Base-by-base conservation (phyloP, 768 basidiomycete species). In the Tylopilus plumbeoviolaceoides region DNA sequence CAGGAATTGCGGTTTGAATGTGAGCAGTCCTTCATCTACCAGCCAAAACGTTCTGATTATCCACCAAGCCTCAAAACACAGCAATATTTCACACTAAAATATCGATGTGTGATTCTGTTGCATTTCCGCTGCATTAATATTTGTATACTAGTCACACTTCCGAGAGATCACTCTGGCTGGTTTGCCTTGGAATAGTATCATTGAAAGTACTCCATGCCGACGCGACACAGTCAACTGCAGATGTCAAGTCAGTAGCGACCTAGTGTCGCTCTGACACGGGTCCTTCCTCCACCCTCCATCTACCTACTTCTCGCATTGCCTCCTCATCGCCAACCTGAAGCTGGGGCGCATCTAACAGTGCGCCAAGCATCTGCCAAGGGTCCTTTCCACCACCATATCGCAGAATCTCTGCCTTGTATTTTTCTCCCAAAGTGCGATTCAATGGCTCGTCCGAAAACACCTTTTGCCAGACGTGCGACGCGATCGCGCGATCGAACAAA, bases 401-500 rank as follows among this genome's bases (percentile, higher is more conserved):
- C 27, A 99, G 63, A 7, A 98, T 75, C 49, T 90, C 85, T 4
- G 68, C 64, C 59, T 90, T 95, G 60, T 87, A 90, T 68, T 76
- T 82, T 64, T 98, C 93, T 0, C 97, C 97, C 2, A 79, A 75
- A 33, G 79, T 79, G 15, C 95, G 74, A 49, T 77, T 76, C 15
- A 98, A 69, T 0, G 91, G 89, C 41, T 89, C 76, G 0, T 59
- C 55, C 9, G 75, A 72, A 62, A 98, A 98, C 0, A 95, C 73
- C 10, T 82, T 78, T 10, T 74, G 69, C 89, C 91, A 99, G 0
- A 98, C 86, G n/a, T 88, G 80, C 7, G 89, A 89, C 0, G 97
- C 95, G 54, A 99, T 97, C 5, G 93, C 93, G 5, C 95, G 84
- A 59, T 98, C 97, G 59, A 99, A 95, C 12, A 98, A 78, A 65